Evolutionary conservation across 306 rosid species (phyloP).

Genomic region (Parietaria judaica): DNA sequence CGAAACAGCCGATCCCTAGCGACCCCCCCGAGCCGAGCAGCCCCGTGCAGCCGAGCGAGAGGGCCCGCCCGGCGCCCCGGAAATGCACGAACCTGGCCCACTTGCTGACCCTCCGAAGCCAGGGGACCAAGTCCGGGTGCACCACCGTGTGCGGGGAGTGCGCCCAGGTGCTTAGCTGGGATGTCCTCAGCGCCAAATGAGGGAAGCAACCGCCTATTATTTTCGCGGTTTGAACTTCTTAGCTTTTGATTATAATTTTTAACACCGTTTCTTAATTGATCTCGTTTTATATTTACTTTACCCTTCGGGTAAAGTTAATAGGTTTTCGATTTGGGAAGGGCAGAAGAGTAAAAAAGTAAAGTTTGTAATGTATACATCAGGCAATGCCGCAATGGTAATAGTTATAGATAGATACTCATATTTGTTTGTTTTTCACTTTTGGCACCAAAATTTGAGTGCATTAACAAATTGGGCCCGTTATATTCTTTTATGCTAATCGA

Average conservation of each 20-base stretch:
- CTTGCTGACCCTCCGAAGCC: constrained; percentile 81
- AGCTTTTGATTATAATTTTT: constrained; percentile 7
- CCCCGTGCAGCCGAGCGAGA: constrained; percentile 24
- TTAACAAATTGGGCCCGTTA: too few relatives aligned
- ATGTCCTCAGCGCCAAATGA: constrained; percentile 41
- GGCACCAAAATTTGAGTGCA: too few relatives aligned
- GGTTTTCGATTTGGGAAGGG: too few relatives aligned
- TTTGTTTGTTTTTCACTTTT: too few relatives aligned
- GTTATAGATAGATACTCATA: too few relatives aligned
- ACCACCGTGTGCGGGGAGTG: constrained; percentile 89
- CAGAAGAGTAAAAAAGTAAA: too few relatives aligned
- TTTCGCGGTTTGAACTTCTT: background rate
- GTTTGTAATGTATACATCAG: too few relatives aligned
- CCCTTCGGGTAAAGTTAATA: too few relatives aligned
- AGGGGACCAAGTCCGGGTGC: constrained; percentile 68
- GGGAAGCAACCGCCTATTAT: background rate
- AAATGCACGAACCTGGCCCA: constrained; percentile 87
- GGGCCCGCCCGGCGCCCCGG: constrained; percentile 35
- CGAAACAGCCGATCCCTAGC: constrained; percentile 10
- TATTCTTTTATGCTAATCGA: too few relatives aligned
- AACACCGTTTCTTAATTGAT: constrained; percentile 5
- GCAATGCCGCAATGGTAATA: too few relatives aligned
- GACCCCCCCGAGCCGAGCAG: constrained; percentile 8
- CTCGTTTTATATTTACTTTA: too few relatives aligned
- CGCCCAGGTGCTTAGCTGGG: constrained; percentile 84